These are phyloP conservation scores for Citrus inodora DNA, from an alignment of 345 rosid species.

Conservation along the genomic window DNA sequence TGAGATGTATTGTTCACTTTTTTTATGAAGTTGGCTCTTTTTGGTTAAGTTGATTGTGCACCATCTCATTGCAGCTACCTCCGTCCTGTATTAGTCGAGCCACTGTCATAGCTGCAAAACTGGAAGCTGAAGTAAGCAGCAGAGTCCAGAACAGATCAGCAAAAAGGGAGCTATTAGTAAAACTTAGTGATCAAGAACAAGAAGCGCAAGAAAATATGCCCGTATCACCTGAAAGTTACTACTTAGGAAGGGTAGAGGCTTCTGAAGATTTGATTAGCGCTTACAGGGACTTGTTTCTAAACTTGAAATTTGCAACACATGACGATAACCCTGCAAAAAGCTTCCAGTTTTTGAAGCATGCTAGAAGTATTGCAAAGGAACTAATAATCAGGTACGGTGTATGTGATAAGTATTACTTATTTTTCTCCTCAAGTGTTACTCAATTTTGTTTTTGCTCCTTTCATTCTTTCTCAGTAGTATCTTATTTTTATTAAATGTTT, in stretches of 20 bases:
- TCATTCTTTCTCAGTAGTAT: not conserved
- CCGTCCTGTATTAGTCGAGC: constrained; percentile 65
- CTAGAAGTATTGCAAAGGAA: constrained; percentile 47
- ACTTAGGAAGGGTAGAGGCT: constrained; percentile 11
- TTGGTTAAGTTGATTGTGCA: constrained; percentile 15
- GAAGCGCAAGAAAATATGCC: constrained; percentile 16
- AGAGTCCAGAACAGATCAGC: constrained; percentile 29
- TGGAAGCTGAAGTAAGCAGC: constrained; percentile 53
- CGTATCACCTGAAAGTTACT: constrained; percentile 3
- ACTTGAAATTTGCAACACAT: constrained; percentile 37
- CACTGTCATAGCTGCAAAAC: constrained; percentile 56
- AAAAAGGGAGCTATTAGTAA: constrained; percentile 7
- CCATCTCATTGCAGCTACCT: constrained; percentile 57
- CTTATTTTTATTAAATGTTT: not conserved
- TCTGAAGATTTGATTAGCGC: constrained; percentile 24
- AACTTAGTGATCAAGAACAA: constrained; percentile 16
- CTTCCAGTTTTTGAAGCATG: constrained; percentile 37
- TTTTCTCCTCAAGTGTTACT: too few species aligned
- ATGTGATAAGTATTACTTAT: not conserved
- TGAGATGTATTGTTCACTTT: constrained; percentile 2
- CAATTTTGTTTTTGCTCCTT: not conserved
- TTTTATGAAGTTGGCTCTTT: not conserved
- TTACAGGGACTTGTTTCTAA: constrained; percentile 40
- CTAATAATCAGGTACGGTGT: constrained; percentile 18
- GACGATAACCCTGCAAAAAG: constrained; percentile 35